phyloP scores from a whole-genome alignment of 306 rosid genomes.

The Ceratonia siliqua region DNA sequence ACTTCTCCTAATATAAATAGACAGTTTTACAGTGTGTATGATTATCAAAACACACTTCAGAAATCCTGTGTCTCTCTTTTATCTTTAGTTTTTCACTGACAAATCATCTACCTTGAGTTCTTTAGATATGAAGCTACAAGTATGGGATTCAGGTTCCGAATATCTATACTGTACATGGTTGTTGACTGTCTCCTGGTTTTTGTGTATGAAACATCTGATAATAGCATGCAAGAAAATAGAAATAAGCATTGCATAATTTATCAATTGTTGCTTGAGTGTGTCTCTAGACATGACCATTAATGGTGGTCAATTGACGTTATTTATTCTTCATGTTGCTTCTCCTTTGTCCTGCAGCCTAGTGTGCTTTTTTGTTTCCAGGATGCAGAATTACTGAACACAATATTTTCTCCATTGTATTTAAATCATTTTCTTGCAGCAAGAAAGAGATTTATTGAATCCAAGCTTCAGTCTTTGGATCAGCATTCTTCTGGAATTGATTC shows the following conservation, averaged over 20 bases:
- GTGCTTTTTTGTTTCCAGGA: constrained; percentile 6
- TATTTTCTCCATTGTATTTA: constrained; percentile 7
- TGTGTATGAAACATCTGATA: constrained; percentile 11
- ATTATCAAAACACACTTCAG: no score
- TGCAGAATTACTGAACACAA: constrained; percentile 25
- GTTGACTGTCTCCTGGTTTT: constrained; percentile 22
- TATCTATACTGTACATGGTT: constrained; percentile 19
- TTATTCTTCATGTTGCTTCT: constrained; percentile 25
- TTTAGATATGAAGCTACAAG: constrained; percentile 4
- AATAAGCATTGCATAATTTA: constrained; percentile 13
- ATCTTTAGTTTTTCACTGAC: no score
- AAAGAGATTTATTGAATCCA: constrained; percentile 79
- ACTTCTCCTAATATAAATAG: no score
- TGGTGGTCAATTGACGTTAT: constrained; percentile 3
- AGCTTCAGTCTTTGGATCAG: constrained; percentile 71
- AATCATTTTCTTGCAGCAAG: constrained; percentile 61
- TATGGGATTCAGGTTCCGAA: constrained; percentile 3
- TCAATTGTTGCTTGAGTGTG: not conserved
- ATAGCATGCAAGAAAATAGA: constrained; percentile 9
- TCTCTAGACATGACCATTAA: constrained; percentile 17
- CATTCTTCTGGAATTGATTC: constrained; percentile 63
- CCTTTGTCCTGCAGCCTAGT: constrained; percentile 2
- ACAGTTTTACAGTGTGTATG: no score
- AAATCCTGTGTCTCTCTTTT: no score
- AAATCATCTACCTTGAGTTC: constrained; percentile 18